Evolutionary conservation across 805 yeast species (phyloP).

Genomic region (Kazachstania taianensis): DNA sequence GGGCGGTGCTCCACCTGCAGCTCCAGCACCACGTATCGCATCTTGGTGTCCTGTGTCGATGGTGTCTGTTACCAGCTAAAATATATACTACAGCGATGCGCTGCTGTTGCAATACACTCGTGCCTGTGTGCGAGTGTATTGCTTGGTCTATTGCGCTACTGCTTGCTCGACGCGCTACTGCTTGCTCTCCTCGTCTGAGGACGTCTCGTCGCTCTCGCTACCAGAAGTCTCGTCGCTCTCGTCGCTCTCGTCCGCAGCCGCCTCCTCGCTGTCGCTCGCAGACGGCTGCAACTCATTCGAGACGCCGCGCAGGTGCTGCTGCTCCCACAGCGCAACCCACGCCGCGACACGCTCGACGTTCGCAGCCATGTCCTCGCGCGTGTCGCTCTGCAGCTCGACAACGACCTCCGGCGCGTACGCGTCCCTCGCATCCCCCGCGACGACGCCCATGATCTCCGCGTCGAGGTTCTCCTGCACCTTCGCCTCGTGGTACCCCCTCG

Average conservation of each 20-base stretch:
- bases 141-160: too few relatives aligned
- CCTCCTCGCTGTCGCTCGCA: constrained; percentile 4
- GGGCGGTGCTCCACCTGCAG: constrained; percentile 5
- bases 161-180: too few relatives aligned
- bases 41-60: too few relatives aligned
- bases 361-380: constrained; percentile 66
- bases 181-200: too few relatives aligned
- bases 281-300: constrained; percentile 34
- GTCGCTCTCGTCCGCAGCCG: constrained; percentile 4
- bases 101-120: too few relatives aligned
- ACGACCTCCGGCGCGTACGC: constrained; percentile 72
- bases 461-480: constrained; percentile 89
- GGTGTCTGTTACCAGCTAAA: too few relatives aligned
- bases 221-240: too few relatives aligned
- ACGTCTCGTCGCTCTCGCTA: too few relatives aligned
- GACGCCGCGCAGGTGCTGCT: constrained; percentile 54
- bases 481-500: constrained; percentile 67
- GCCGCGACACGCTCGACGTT: constrained; percentile 64
- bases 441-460: constrained; percentile 93
- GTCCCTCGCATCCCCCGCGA: constrained; percentile 77
- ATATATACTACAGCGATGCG: too few relatives aligned
- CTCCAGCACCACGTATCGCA: constrained; percentile 12
- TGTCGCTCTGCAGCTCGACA: constrained; percentile 66
- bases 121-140: too few relatives aligned
- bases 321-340: constrained; percentile 72